Evolutionary conservation across 257 asterid genomes (phyloP).

Genomic region (Lantana camara): DNA sequence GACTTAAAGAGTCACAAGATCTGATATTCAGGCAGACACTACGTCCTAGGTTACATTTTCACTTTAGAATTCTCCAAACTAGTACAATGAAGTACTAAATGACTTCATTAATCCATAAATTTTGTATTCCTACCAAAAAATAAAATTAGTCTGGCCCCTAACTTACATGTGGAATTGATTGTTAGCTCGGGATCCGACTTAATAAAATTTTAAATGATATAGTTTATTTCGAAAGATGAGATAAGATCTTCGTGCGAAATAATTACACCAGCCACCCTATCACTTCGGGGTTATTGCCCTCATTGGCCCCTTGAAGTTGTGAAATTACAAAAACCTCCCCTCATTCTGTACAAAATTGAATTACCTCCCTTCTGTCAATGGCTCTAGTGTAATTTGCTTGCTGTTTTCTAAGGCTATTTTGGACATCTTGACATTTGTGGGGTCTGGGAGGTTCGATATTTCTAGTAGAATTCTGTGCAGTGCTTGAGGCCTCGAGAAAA

Average conservation of each 20-base stretch:
- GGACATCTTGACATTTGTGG: constrained; percentile 5
- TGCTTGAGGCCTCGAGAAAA: constrained; percentile 61
- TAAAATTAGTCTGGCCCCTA: not conserved
- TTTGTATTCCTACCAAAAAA: not conserved
- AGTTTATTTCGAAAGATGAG: constrained; percentile 15
- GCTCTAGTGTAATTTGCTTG: not conserved
- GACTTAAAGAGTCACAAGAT: not conserved
- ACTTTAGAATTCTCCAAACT: not conserved
- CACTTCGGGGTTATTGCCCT: constrained; percentile 3
- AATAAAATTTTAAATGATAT: too few species aligned
- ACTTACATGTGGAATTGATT: too few species aligned
- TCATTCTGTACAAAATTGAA: not conserved
- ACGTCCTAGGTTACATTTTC: not conserved
- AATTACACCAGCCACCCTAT: constrained; percentile 20
- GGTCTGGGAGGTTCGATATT: constrained; percentile 27
- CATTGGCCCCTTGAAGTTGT: not conserved
- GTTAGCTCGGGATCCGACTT: not conserved
- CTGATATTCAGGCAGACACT: not conserved
- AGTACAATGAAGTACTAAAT: not conserved
- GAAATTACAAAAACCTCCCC: constrained; percentile 1
- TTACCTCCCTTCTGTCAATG: too few species aligned
- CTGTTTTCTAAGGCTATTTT: not conserved
- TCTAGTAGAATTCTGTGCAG: constrained; percentile 47
- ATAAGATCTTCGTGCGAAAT: not conserved
- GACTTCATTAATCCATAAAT: not conserved